Evolutionary conservation across 768 basidiomycete genomes (phyloP).

Genomic region (Agaricus sinodeliciosus): DNA sequence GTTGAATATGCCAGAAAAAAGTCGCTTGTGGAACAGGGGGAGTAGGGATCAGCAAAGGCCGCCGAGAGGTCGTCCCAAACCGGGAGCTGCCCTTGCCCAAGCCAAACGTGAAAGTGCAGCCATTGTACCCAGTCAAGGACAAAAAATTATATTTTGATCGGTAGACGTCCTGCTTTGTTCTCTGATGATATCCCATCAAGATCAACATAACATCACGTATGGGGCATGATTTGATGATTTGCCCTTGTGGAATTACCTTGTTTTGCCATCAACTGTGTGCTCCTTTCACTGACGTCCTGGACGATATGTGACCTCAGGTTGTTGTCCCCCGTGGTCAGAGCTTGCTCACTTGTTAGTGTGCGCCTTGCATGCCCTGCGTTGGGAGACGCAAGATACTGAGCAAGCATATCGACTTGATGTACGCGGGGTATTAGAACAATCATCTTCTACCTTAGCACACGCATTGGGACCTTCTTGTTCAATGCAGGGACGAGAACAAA

Average conservation of each 20-base stretch:
- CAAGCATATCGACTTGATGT: too few relatives aligned
- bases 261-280: too few relatives aligned
- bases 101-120: constrained; percentile 73
- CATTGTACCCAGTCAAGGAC: constrained; percentile 61
- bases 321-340: too few relatives aligned
- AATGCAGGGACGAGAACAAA: background rate
- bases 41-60: constrained; percentile 22
- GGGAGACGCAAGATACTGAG: too few relatives aligned
- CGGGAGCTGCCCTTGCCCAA: constrained; percentile 74
- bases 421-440: background rate
- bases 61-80: constrained; percentile 48
- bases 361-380: too few relatives aligned
- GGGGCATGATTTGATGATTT: background rate
- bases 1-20: background rate
- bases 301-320: too few relatives aligned
- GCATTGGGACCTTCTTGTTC: background rate
- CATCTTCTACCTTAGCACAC: background rate
- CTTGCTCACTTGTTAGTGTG: too few relatives aligned
- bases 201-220: background rate
- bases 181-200: background rate
- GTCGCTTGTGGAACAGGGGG: constrained; percentile 3
- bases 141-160: constrained; percentile 61
- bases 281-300: too few relatives aligned
- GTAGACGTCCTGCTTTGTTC: background rate
- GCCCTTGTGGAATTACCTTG: background rate